These are phyloP conservation scores for Globisporangium splendens DNA, from an alignment of 352 stramenopile genomes.

Conservation along the genomic window DNA sequence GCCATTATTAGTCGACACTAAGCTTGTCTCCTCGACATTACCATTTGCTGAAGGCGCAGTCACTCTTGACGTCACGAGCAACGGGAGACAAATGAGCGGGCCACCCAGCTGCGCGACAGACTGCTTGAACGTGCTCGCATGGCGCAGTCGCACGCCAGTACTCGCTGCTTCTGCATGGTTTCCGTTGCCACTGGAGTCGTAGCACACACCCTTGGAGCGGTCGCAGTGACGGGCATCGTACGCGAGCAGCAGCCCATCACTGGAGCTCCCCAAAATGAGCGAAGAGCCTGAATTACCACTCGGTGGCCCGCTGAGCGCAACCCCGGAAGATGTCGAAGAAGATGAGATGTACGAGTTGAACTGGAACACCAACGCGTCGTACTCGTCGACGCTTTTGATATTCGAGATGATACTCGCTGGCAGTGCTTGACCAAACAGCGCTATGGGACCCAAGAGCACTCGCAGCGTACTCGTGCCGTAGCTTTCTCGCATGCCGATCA, in stretches of 20 bases:
- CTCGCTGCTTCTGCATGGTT: conserved; percentile 56
- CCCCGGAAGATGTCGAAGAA: conserved; percentile 47
- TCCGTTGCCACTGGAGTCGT: conserved; percentile 68
- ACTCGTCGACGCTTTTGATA: conserved; percentile 68
- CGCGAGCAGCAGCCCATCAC: conserved; percentile 54
- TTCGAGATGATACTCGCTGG: conserved; percentile 58
- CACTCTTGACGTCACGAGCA: conserved; percentile 38
- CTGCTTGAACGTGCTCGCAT: conserved; percentile 72
- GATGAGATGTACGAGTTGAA: conserved; percentile 80
- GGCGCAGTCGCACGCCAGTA: conserved; percentile 50
- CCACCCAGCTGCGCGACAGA: conserved; percentile 61
- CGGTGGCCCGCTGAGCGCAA: conserved; percentile 17
- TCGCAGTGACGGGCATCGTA: conserved; percentile 70
- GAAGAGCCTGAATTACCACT: conserved; percentile 13
- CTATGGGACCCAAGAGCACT: conserved; percentile 58
- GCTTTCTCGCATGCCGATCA: conserved; percentile 75
- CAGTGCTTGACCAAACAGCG: conserved; percentile 57
- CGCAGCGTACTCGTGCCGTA: conserved; percentile 53
- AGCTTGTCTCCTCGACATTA: not conserved
- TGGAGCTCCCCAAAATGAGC: conserved; percentile 25
- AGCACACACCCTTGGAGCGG: conserved; percentile 54
- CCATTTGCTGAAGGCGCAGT: not conserved
- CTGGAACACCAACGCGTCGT: conserved; percentile 70
- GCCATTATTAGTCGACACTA: not conserved
- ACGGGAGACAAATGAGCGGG: conserved; percentile 56